Evolutionary conservation across 2,329 filamentous ascomycete genomes (phyloP).

Genomic region (Pseudocercospora macadamiae): DNA sequence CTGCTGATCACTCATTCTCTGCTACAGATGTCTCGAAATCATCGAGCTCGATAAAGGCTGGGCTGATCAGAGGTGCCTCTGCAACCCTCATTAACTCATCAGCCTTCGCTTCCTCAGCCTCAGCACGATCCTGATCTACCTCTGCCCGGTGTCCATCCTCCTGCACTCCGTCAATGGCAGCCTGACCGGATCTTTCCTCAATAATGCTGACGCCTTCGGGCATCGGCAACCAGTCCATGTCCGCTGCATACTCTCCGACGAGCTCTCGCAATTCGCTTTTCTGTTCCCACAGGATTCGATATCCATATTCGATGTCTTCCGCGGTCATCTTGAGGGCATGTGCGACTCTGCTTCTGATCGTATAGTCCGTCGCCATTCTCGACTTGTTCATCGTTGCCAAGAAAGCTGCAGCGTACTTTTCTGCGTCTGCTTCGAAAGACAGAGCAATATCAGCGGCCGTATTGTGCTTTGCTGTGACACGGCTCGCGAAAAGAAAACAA

Average conservation of each 20-base stretch:
- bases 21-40: slow-evolving; percentile 24
- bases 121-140: background rate
- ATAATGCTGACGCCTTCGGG: slow-evolving; percentile 5
- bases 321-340: slow-evolving; percentile 13
- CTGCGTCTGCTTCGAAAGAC: slow-evolving; percentile 13
- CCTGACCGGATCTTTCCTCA: background rate
- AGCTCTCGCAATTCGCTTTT: slow-evolving; percentile 13
- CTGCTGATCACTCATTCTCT: slow-evolving; percentile 20
- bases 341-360: background rate
- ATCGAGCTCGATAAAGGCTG: slow-evolving; percentile 17
- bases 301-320: slow-evolving; percentile 21
- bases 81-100: slow-evolving; percentile 5
- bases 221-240: slow-evolving; percentile 12
- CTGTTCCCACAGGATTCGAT: slow-evolving; percentile 19
- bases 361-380: background rate
- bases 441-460: slow-evolving; percentile 12
- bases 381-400: background rate
- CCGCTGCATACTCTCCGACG: slow-evolving; percentile 17
- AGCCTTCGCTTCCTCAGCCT: slow-evolving; percentile 12
- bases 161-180: background rate
- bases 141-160: background rate
- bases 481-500: slow-evolving; percentile 26
- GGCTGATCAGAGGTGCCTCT: slow-evolving; percentile 8
- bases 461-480: slow-evolving; percentile 12
- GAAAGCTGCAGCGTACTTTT: slow-evolving; percentile 11